Percentiles rank a stretch among this genome's conserved stretches.
phyloP scores from a whole-genome alignment of 768 basidiomycete genomes.

The Gloeopeniophorella convolvens region DNA sequence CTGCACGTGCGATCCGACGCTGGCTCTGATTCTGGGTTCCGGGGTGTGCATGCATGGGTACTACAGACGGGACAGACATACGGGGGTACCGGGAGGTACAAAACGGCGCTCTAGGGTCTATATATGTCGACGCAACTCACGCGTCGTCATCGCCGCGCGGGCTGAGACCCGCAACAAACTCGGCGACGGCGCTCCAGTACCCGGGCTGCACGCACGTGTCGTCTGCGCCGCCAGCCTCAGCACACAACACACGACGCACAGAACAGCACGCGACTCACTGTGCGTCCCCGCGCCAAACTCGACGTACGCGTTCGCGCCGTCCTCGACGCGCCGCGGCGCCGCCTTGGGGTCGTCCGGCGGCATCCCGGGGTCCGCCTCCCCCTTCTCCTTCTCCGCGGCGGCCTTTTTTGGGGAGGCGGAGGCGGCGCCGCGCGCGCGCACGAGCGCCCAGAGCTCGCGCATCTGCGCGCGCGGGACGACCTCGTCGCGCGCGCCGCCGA shows the following conservation, averaged over 20 bases:
- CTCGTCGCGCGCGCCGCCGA: slow-evolving; percentile 68
- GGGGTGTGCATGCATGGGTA: no score
- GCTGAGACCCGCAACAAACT: slow-evolving; percentile 21
- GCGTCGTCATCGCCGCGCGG: no score
- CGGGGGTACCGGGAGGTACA: no score
- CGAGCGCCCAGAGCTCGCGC: slow-evolving; percentile 61
- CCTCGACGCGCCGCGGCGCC: slow-evolving; percentile 14
- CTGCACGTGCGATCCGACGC: no score
- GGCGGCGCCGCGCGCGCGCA: slow-evolving; percentile 23
- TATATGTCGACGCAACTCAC: no score
- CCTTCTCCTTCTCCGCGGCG: slow-evolving; percentile 5
- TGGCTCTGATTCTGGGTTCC: no score
- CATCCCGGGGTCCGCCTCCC: not conserved
- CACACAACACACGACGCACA: not conserved
- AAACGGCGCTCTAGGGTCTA: no score
- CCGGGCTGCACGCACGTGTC: slow-evolving; percentile 29
- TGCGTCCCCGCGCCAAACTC: slow-evolving; percentile 26
- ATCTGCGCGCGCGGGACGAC: slow-evolving; percentile 75
- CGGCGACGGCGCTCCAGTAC: slow-evolving; percentile 26
- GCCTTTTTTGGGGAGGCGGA: not conserved
- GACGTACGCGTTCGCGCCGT: slow-evolving; percentile 20
- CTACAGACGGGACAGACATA: no score
- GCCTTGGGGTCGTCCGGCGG: not conserved
- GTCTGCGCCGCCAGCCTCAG: slow-evolving; percentile 17
- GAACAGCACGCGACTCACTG: slow-evolving; percentile 20